Evolutionary conservation across 345 rosid genomes (phyloP).

Genomic region (Populus davidiana): DNA sequence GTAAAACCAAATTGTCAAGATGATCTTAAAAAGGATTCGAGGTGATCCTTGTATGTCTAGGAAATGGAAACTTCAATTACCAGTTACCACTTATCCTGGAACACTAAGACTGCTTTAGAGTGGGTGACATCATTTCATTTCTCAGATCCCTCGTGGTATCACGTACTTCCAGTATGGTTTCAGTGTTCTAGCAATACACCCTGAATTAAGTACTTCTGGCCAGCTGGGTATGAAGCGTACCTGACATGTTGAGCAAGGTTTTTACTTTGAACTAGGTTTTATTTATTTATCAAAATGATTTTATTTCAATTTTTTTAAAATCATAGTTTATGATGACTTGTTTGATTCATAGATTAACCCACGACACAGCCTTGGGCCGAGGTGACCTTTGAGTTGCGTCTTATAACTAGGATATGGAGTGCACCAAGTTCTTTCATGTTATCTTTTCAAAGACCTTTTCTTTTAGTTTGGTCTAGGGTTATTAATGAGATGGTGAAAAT

Average conservation of each 20-base stretch:
- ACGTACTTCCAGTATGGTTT: not conserved
- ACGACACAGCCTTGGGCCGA: too few species aligned
- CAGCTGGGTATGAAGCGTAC: not conserved
- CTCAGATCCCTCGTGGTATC: not conserved
- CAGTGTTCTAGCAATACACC: not conserved
- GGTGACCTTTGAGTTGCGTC: too few species aligned
- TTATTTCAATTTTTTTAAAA: too few species aligned
- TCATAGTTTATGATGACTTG: too few species aligned
- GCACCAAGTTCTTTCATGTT: not conserved
- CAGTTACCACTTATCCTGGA: too few species aligned
- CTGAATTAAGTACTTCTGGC: not conserved
- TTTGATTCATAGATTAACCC: too few species aligned
- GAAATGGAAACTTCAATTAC: not conserved
- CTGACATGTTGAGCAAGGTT: too few species aligned
- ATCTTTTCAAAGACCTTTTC: not conserved
- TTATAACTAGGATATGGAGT: not conserved
- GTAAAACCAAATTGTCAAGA: not conserved
- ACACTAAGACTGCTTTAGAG: too few species aligned
- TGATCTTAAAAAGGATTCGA: too few species aligned
- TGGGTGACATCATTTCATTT: not conserved
- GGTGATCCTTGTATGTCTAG: not conserved
- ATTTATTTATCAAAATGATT: too few species aligned
- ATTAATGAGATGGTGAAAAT: not conserved
- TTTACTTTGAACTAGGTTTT: too few species aligned
- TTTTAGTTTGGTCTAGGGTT: not conserved